Evolutionary conservation across 768 basidiomycete species (phyloP).

Genomic region (Kwoniella newhampshirensis): DNA sequence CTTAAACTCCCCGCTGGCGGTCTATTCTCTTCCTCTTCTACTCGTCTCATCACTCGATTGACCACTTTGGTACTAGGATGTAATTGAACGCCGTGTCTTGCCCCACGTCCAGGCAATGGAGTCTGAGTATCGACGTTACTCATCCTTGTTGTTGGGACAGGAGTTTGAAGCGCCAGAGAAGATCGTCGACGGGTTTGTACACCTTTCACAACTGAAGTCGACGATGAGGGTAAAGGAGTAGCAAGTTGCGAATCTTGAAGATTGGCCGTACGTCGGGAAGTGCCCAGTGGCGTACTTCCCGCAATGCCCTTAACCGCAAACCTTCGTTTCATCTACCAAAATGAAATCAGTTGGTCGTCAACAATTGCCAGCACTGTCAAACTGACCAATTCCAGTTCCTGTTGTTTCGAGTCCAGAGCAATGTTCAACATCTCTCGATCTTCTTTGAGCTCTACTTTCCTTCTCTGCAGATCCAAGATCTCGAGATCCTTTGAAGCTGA

Average conservation of each 20-base stretch:
- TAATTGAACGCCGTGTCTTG: constrained; percentile 16
- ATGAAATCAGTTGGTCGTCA: too few species aligned
- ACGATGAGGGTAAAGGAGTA: constrained; percentile 4
- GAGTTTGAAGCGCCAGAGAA: constrained; percentile 32
- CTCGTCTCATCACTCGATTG: constrained; percentile 12
- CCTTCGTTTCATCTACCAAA: constrained; percentile 51
- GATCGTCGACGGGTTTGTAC: constrained; percentile 20
- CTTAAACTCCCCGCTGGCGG: constrained; percentile 5
- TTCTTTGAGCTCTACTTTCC: constrained; percentile 67
- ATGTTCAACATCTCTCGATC: constrained; percentile 83
- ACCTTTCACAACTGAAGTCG: constrained; percentile 9
- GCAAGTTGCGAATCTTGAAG: neutral
- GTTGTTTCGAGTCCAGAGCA: constrained; percentile 89
- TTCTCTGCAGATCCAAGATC: constrained; percentile 69
- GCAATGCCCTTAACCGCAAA: constrained; percentile 47
- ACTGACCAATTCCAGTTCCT: constrained; percentile 83
- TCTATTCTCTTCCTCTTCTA: constrained; percentile 17
- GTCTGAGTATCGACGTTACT: constrained; percentile 5
- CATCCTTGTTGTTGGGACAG: constrained; percentile 11
- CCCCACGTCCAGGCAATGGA: constrained; percentile 1
- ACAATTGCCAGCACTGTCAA: too few species aligned
- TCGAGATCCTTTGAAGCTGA: constrained; percentile 83
- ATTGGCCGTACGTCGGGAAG: constrained; percentile 10
- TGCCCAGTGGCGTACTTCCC: constrained; percentile 39
- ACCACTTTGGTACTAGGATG: constrained; percentile 17